Conservation (phyloP, 805 yeast species). For the Candida palmyrensis region DNA sequence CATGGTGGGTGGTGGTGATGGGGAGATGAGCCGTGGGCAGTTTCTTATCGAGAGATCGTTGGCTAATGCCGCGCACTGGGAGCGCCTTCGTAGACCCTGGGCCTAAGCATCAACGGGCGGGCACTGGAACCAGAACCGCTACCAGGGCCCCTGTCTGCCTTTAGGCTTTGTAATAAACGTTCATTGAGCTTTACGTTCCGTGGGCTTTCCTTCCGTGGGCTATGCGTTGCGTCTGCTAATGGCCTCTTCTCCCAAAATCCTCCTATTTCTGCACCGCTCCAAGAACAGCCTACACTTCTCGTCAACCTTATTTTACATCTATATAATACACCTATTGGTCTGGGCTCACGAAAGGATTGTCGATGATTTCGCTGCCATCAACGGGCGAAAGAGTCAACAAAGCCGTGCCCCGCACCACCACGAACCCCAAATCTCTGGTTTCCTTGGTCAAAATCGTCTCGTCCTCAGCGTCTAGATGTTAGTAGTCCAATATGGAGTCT, state of each 20-base stretch:
- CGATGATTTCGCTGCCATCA: constrained; percentile 65
- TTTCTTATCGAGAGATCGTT: too few relatives aligned
- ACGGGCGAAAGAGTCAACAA: constrained; percentile 70
- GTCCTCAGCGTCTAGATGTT: constrained; percentile 52
- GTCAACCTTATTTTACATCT: neutral
- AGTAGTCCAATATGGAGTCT: constrained; percentile 6
- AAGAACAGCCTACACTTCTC: too few relatives aligned
- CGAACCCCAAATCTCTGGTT: constrained; percentile 68
- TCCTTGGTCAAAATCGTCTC: constrained; percentile 47
- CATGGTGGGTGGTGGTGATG: neutral
- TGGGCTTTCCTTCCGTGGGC: neutral
- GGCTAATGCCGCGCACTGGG: too few relatives aligned
- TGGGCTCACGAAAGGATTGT: constrained; percentile 53
- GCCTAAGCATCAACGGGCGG: too few relatives aligned
- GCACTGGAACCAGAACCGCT: too few relatives aligned
- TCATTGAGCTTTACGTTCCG: neutral
- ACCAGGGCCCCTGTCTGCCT: too few relatives aligned
- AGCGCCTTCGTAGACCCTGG: too few relatives aligned
- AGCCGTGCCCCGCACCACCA: constrained; percentile 83
- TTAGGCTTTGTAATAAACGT: too few relatives aligned
- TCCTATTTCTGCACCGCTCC: too few relatives aligned
- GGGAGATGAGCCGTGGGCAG: neutral
- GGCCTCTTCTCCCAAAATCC: neutral
- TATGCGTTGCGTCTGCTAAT: neutral
- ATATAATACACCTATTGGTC: constrained; percentile 8